These are phyloP conservation scores for Limonium bicolor DNA, from an alignment of 148 eudicot genomes.

Conservation along the genomic window DNA sequence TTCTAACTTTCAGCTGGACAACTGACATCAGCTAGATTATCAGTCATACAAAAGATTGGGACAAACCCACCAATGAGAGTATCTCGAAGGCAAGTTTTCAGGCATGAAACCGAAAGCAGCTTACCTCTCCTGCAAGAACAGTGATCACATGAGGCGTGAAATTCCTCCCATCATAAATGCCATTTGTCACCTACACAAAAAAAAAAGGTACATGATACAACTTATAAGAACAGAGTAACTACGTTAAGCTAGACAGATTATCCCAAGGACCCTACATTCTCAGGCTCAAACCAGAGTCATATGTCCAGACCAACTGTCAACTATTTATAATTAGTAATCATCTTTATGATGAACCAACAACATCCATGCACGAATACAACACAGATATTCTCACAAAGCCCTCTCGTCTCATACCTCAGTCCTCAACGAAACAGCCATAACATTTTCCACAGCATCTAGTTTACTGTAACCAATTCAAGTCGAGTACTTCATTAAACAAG, in stretches of 20 bases:
- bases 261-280: background rate
- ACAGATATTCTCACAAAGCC: too few relatives aligned
- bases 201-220: slow-evolving; percentile 1
- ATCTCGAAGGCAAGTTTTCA: background rate
- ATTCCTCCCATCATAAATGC: slow-evolving; percentile 41
- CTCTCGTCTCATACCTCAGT: too few relatives aligned
- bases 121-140: slow-evolving; percentile 70
- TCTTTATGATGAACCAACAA: background rate
- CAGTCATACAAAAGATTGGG: background rate
- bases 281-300: background rate
- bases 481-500: too few relatives aligned
- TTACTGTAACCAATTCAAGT: too few relatives aligned
- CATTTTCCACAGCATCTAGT: too few relatives aligned
- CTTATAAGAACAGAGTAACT: slow-evolving; percentile 3
- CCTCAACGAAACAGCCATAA: too few relatives aligned
- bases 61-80: too few relatives aligned
- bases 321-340: background rate
- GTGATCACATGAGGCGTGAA: slow-evolving; percentile 81
- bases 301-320: background rate
- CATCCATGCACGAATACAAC: background rate
- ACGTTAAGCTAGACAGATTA: background rate
- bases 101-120: background rate
- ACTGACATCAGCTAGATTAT: too few relatives aligned
- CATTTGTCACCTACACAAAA: slow-evolving; percentile 26
- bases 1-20: too few relatives aligned